Evolutionary conservation across 1,284 basidiomycete genomes (phyloP).

Genomic region (Rhodofomes roseus): DNA sequence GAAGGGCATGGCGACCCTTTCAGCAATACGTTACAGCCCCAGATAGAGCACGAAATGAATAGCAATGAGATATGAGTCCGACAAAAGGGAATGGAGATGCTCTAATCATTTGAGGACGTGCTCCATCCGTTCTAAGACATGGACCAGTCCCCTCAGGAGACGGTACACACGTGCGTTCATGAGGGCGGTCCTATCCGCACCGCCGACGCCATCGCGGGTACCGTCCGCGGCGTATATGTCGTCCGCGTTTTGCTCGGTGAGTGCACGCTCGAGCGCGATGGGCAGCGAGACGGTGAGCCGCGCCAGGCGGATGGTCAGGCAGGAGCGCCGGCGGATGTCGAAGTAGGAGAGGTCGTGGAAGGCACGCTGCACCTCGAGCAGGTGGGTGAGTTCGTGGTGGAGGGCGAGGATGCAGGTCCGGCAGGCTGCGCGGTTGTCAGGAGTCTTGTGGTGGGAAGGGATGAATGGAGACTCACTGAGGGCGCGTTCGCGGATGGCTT

Average conservation of each 20-base stretch:
- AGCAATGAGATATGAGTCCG: not conserved
- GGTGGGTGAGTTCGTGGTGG: constrained; percentile 65
- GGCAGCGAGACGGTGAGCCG: constrained; percentile 79
- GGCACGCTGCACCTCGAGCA: constrained; percentile 76
- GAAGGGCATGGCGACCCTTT: not conserved
- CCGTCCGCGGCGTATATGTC: constrained; percentile 10
- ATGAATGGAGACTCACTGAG: constrained; percentile 45
- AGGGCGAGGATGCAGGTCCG: constrained; percentile 74
- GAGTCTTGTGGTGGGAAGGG: not conserved
- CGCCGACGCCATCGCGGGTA: constrained; percentile 15
- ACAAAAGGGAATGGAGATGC: not conserved
- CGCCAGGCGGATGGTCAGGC: constrained; percentile 74
- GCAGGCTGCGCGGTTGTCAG: constrained; percentile 48
- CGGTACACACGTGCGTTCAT: constrained; percentile 53
- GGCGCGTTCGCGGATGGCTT: constrained; percentile 62
- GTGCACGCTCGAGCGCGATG: constrained; percentile 70
- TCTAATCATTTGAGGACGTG: constrained; percentile 38
- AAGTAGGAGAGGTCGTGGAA: constrained; percentile 77
- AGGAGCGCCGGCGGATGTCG: constrained; percentile 73
- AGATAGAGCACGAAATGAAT: not conserved
- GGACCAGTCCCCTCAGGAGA: constrained; percentile 56
- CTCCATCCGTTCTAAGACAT: constrained; percentile 64
- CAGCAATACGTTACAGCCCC: not conserved
- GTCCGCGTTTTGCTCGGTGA: constrained; percentile 35
- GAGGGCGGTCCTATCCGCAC: constrained; percentile 28